A percentile compares a stretch with the other conserved stretches of the same genome.
These are phyloP conservation scores for Penicillium tannophilum DNA, from an alignment of 495 filamentous ascomycete species.

Conservation along the genomic window DNA sequence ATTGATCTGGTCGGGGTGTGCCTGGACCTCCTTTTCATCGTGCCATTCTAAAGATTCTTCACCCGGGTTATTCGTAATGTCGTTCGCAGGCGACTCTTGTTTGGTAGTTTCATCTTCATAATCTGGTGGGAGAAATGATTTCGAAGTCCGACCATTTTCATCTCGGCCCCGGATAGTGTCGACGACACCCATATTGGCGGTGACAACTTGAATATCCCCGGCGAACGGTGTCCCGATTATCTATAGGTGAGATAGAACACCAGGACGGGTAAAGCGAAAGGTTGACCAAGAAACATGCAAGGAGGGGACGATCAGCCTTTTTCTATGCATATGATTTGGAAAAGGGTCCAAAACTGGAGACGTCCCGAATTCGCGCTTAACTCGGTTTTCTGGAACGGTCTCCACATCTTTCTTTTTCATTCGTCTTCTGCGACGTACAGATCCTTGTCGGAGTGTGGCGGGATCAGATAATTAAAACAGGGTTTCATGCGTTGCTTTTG, in stretches of 20 bases:
- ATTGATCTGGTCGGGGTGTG: slow-evolving; percentile 31
- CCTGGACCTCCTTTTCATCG: slow-evolving; percentile 33
- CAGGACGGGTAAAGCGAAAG: not conserved
- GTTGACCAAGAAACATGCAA: not conserved
- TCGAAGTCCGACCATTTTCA: slow-evolving; percentile 11
- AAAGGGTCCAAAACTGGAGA: not conserved
- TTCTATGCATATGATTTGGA: not conserved
- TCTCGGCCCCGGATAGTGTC: slow-evolving; percentile 21
- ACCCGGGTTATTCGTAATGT: not conserved
- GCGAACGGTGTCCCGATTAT: not conserved
- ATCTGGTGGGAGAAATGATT: slow-evolving; percentile 11
- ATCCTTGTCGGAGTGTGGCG: slow-evolving; percentile 4
- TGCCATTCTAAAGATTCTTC: slow-evolving; percentile 15
- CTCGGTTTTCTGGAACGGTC: slow-evolving; percentile 2
- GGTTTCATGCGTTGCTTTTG: not conserved
- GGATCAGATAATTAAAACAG: slow-evolving; percentile 14
- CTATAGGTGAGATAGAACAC: not conserved
- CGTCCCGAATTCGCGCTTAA: not conserved
- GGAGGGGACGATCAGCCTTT: slow-evolving; percentile 4
- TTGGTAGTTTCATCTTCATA: slow-evolving; percentile 12
- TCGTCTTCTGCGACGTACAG: not conserved
- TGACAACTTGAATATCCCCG: not conserved
- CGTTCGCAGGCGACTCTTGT: slow-evolving; percentile 4
- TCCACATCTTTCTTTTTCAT: slow-evolving; percentile 6
- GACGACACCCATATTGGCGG: slow-evolving; percentile 25